Evolutionary conservation across 768 basidiomycete genomes (phyloP).

Genomic region (Rubroboletus pulcherrimus): DNA sequence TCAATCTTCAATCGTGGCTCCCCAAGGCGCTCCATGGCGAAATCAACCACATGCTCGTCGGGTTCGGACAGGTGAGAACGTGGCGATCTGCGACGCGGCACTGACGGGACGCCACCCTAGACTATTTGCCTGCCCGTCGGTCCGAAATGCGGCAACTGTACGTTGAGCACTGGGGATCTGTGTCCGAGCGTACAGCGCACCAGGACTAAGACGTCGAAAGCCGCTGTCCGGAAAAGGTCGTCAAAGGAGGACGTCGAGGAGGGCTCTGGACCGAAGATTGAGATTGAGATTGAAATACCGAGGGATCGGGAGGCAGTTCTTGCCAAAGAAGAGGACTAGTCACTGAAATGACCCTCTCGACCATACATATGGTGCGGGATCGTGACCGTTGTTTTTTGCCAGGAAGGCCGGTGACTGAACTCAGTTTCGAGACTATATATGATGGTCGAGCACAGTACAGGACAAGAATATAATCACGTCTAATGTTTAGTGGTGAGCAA

Average conservation of each 20-base stretch:
- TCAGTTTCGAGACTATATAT: not conserved
- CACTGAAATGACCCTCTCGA: not conserved
- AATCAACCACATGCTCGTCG: conserved; percentile 79
- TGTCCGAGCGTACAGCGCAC: conserved; percentile 61
- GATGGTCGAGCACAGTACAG: not conserved
- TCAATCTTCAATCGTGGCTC: conserved; percentile 83
- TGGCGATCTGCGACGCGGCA: not conserved
- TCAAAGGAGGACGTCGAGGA: not conserved
- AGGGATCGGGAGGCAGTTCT: not conserved
- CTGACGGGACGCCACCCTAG: conserved; percentile 31
- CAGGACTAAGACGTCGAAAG: conserved; percentile 20
- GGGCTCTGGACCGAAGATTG: conserved; percentile 34
- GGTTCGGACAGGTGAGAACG: conserved; percentile 71
- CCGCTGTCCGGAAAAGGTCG: conserved; percentile 1
- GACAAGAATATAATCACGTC: not conserved
- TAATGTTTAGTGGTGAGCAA: not conserved
- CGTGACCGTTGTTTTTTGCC: not conserved
- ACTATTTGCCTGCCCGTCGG: conserved; percentile 62
- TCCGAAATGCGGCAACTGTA: conserved; percentile 64
- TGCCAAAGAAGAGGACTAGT: not conserved
- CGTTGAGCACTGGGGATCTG: conserved; percentile 48
- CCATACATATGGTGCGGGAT: not conserved
- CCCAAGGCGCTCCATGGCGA: conserved; percentile 68
- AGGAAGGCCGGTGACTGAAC: not conserved
- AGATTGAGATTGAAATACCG: conserved; percentile 35